These are phyloP conservation scores for Thecaphora thlaspeos DNA, from an alignment of 1,284 basidiomycete genomes.

Conservation along the genomic window DNA sequence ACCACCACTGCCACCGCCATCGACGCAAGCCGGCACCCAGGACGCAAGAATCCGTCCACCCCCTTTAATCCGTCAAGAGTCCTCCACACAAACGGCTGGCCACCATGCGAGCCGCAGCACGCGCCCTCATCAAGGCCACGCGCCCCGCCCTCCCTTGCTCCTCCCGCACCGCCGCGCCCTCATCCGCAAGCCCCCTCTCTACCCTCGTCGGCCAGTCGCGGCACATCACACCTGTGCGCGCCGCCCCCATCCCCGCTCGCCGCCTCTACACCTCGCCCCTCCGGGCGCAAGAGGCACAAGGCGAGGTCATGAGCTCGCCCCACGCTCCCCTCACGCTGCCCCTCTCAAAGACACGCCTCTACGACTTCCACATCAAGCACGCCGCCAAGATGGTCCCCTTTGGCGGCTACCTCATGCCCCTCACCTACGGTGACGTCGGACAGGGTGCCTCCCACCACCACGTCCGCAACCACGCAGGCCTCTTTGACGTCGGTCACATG, in stretches of 20 bases:
- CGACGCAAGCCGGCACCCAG: no score
- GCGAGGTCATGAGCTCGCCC: constrained; percentile 20
- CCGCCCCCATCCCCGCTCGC: neutral
- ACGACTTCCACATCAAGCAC: constrained; percentile 83
- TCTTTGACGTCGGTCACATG: constrained; percentile 99
- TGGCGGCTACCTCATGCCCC: constrained; percentile 91
- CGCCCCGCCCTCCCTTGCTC: no score
- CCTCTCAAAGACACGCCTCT: constrained; percentile 68
- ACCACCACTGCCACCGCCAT: no score
- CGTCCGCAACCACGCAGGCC: constrained; percentile 76
- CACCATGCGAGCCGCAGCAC: no score
- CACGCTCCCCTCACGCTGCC: constrained; percentile 11
- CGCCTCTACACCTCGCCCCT: neutral
- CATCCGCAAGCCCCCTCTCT: no score
- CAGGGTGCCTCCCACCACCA: constrained; percentile 84
- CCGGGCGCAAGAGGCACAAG: constrained; percentile 11
- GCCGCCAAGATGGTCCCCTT: constrained; percentile 96
- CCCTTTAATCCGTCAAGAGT: no score
- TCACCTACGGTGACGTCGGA: constrained; percentile 70
- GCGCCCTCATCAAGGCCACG: no score
- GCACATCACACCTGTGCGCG: no score
- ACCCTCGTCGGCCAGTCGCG: no score
- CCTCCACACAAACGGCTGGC: no score
- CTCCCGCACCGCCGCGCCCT: no score
- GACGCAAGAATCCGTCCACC: no score